Conservation (phyloP, 106 monocot species). For the Amphibolis antarctica region DNA sequence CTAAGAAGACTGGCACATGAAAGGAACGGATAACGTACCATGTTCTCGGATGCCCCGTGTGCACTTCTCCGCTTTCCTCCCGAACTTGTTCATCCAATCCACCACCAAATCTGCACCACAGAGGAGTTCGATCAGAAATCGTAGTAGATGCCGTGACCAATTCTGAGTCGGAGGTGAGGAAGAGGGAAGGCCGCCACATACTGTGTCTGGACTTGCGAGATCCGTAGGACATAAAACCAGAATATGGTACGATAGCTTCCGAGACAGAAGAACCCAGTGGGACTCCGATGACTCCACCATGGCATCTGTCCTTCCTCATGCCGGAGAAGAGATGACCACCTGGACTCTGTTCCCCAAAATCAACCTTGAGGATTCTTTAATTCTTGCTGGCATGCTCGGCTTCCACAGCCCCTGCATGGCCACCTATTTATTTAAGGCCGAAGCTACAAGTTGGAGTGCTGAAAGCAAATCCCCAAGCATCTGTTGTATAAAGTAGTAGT, state of each 20-base stretch:
- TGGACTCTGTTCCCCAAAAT: neutral
- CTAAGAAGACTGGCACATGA: too few relatives aligned
- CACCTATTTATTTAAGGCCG: neutral
- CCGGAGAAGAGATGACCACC: neutral
- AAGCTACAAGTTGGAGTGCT: neutral
- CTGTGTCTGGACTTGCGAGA: slow-evolving; percentile 1
- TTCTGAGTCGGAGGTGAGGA: neutral
- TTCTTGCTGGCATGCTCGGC: neutral
- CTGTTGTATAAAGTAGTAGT: neutral
- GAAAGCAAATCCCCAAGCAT: neutral
- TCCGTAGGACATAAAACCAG: slow-evolving; percentile 2
- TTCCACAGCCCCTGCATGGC: neutral
- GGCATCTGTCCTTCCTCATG: neutral
- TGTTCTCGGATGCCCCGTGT: slow-evolving; percentile 14
- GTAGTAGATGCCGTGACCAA: neutral
- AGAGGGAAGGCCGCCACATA: neutral
- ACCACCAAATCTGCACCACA: neutral
- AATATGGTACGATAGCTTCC: slow-evolving; percentile 1
- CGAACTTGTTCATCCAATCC: slow-evolving; percentile 13
- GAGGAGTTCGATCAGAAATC: neutral
- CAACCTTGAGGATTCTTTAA: neutral
- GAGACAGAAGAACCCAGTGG: neutral
- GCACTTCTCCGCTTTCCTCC: slow-evolving; percentile 16
- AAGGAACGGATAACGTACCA: slow-evolving; percentile 4
- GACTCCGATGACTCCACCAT: neutral